These are phyloP conservation scores for Pisolithus tinctorius DNA, from an alignment of 768 basidiomycete genomes.

Conservation along the genomic window DNA sequence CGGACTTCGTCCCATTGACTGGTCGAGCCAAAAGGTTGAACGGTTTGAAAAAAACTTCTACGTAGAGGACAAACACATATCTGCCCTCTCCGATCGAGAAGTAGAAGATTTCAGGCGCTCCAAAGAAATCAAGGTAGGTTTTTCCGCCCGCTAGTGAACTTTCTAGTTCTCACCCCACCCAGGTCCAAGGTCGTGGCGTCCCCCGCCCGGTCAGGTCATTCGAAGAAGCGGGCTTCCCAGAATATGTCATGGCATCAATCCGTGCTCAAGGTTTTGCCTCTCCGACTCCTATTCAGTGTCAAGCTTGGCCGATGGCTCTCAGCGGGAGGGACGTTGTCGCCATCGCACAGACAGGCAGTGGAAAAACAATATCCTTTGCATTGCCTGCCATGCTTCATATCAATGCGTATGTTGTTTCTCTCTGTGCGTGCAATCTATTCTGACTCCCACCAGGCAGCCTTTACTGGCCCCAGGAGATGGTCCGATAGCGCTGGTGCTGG, in stretches of 20 bases:
- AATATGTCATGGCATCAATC: conserved; percentile 92
- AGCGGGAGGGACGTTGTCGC: conserved; percentile 92
- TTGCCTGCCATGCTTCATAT: conserved; percentile 99
- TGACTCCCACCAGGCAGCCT: conserved; percentile 60
- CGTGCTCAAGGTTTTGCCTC: conserved; percentile 85
- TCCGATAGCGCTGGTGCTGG: conserved; percentile 93
- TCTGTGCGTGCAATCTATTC: background rate
- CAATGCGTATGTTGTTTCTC: conserved; percentile 72
- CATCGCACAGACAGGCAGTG: conserved; percentile 96
- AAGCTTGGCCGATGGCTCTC: conserved; percentile 99
- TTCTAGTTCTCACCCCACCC: conserved; percentile 6
- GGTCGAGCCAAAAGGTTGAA: conserved; percentile 64
- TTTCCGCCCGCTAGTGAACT: background rate
- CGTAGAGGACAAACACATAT: conserved; percentile 81
- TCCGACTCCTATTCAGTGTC: conserved; percentile 96
- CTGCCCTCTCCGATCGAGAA: conserved; percentile 72
- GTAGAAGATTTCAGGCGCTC: conserved; percentile 76
- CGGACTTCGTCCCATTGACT: conserved; percentile 79
- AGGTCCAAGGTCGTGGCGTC: conserved; percentile 85
- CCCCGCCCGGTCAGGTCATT: conserved; percentile 89
- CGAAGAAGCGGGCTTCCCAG: conserved; percentile 94
- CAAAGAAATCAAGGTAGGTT: conserved; percentile 81
- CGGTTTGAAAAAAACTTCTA: conserved; percentile 99
- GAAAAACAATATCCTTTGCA: conserved; percentile 98
- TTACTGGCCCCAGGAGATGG: conserved; percentile 91